Conservation (phyloP, 2,329 filamentous ascomycete genomes). For the Colletotrichum sp. region DNA sequence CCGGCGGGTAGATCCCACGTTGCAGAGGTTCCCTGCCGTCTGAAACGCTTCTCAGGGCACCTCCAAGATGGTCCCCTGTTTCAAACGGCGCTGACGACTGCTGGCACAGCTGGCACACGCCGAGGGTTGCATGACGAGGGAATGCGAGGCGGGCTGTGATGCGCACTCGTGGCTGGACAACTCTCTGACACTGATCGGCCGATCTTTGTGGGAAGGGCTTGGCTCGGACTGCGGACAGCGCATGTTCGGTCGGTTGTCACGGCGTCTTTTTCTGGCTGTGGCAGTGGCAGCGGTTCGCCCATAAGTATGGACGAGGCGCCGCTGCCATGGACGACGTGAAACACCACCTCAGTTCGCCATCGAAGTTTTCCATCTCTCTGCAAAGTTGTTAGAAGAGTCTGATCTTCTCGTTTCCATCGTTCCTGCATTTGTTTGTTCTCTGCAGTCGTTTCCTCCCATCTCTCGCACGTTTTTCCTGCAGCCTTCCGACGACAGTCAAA, state of each 20-base stretch:
- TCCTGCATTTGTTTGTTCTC: background rate
- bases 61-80: slow-evolving; percentile 17
- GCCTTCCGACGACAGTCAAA: background rate
- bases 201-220: background rate
- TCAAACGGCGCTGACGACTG: slow-evolving; percentile 7
- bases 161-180: background rate
- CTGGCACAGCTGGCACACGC: background rate
- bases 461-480: background rate
- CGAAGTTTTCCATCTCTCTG: background rate
- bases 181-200: slow-evolving; percentile 1
- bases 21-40: background rate
- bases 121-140: slow-evolving; percentile 15
- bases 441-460: background rate
- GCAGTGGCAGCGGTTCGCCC: background rate
- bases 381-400: background rate
- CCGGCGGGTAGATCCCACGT: background rate
- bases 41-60: slow-evolving; percentile 13
- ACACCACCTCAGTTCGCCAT: background rate
- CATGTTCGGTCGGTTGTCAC: background rate
- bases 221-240: slow-evolving; percentile 13
- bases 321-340: background rate
- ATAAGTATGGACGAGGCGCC: slow-evolving; percentile 12
- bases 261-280: background rate
- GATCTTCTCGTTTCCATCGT: background rate
- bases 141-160: background rate